Base-by-base conservation (phyloP, 148 eudicot species). In the Bassia scoparia region DNA sequence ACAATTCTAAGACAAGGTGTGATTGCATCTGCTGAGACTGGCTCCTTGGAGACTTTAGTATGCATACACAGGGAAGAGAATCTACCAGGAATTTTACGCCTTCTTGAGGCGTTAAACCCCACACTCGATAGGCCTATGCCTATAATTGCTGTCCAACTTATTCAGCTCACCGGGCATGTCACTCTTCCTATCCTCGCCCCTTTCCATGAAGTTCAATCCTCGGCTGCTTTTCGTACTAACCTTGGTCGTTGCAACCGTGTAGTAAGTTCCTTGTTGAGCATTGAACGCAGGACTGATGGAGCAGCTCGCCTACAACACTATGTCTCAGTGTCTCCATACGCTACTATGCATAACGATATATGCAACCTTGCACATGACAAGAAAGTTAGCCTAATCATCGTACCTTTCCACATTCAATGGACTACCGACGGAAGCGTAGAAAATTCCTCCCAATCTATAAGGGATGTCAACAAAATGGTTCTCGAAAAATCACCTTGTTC, bases 401-500 rank as follows among this genome's bases (percentile, higher is more conserved):
- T 76, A 60, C 73, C 78, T 2, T 76, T 76, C 18, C 73, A 69
- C 49, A 21, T 17, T 18, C 73, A 33, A 59, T 68, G 78, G 78
- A 15, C 58, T 5, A 1, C 21, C 4, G 73, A 76, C 8, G 73
- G 73, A 12, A 37, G 3, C 2, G 35, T 68, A 11, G 66, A 67
- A 8, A 24, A 56, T 7, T 41, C 13, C 16, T 62, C 72, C 16
- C 24, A 44, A 2, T 29, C 77, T 6, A 76, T 81, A 2, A 63
- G 84, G 44, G 77, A 72, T 2, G 81, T 84, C 0, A 86, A 86
- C 54, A 74, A 74, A 8, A 78, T 13, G 55, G 87, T 86, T 26
- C 79, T 88, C n/a, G 59, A 76, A 52, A 84, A 76, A 7, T 79
- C 87, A 0, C 87, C 91, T 3, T 88, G 91, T 48, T 82, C 89